phyloP scores from a whole-genome alignment of 805 yeast species.

The Kuraishia cidri region DNA sequence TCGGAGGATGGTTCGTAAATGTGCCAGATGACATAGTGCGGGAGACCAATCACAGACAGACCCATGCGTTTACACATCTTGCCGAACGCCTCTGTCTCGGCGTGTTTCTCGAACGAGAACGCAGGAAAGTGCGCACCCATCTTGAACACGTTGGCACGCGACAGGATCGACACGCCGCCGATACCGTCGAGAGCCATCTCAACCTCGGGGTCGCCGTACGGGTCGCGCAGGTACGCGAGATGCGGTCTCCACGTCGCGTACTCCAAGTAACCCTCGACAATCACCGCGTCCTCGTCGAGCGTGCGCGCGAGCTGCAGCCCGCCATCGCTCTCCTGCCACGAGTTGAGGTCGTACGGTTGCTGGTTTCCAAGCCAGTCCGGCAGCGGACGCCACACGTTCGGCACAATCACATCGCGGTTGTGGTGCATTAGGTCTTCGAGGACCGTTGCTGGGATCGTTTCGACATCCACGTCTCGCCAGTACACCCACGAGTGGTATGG shows the following conservation, averaged over 20 bases:
- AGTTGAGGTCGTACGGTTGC: slow-evolving; percentile 78
- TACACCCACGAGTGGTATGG: slow-evolving; percentile 95
- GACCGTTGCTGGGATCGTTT: slow-evolving; percentile 75
- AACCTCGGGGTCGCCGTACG: slow-evolving; percentile 89
- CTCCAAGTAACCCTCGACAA: slow-evolving; percentile 96
- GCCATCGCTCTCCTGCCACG: slow-evolving; percentile 83
- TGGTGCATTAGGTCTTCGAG: slow-evolving; percentile 91
- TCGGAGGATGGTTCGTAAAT: slow-evolving; percentile 92
- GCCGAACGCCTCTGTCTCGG: slow-evolving; percentile 97
- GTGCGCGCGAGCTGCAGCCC: slow-evolving; percentile 68
- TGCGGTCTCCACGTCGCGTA: slow-evolving; percentile 98
- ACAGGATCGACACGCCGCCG: slow-evolving; percentile 91
- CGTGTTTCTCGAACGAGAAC: slow-evolving; percentile 90
- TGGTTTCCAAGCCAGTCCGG: slow-evolving; percentile 83
- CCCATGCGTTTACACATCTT: slow-evolving; percentile 84
- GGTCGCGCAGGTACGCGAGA: slow-evolving; percentile 88
- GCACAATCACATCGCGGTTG: slow-evolving; percentile 86
- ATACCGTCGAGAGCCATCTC: slow-evolving; percentile 94
- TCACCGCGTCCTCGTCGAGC: slow-evolving; percentile 88
- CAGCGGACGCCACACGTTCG: slow-evolving; percentile 87
- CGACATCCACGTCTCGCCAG: slow-evolving; percentile 99
- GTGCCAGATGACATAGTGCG: slow-evolving; percentile 96
- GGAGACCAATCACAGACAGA: slow-evolving; percentile 77
- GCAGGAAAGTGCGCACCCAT: slow-evolving; percentile 95
- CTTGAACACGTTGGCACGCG: slow-evolving; percentile 81